Base-by-base conservation (phyloP, 2,329 filamentous ascomycete species). In the Fusarium sp. region DNA sequence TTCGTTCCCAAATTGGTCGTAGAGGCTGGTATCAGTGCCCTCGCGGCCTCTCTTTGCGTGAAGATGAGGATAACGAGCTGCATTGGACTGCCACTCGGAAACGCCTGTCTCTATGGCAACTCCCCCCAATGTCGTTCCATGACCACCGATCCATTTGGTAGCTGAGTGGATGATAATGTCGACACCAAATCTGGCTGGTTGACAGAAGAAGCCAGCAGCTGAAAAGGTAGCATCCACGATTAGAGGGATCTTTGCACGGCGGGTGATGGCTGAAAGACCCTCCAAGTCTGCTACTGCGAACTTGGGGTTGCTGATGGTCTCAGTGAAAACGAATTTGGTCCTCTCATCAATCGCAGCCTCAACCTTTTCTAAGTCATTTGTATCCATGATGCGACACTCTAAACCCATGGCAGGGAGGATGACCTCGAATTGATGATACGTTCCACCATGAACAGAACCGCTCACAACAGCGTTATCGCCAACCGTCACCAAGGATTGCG, bases 111-210 rank as follows among this genome's bases (percentile, higher is more conserved):
- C 95, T 73, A 98, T 87, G 48, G 98, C 89, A 54, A 98, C 89
- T 69, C 95, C 95, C 63, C 89, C 95, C 75, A 98, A 93, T n/a
- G 95, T 98, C 39, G 95, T 97, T 71, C 95, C 95, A 83, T 98
- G 95, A 44, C 95, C 95, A 65, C 95, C 95, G 72, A 98, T 98
- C 95, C 95, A 98, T 84, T 98, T 98, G 65, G 95, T 98, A 17
- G 94, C 94, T 35, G 93, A 96, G 87, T 98, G 94, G 22, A 98
- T 93, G 58, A 98, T 92, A 70, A 98, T 97, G 80, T 98, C 95
- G 72, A 93, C 95, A 18, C 65, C 65, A 9, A 45, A 45, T 20
- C 36, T 44, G 7, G 57, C 57, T 24, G 65, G 65, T 14, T 44
- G 60, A n/a, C 60, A 65, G 36, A 50, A 58, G 38, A 30, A 45